Conservation (phyloP, 1,139 yeast species). For the Hyphopichia burtonii region DNA sequence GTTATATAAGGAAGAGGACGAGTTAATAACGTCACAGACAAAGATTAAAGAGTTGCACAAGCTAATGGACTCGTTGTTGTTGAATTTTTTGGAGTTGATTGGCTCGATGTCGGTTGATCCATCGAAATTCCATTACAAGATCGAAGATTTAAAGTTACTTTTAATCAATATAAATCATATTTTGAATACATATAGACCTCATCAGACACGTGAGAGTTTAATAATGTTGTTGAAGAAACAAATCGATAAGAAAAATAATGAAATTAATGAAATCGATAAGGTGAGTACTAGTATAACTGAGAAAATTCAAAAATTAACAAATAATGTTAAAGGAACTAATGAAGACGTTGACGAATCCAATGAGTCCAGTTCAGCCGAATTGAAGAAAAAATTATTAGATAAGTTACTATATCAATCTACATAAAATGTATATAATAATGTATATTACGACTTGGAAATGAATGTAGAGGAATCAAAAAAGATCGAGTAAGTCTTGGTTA, state of each 20-base stretch:
- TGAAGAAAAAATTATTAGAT: slow-evolving; percentile 11
- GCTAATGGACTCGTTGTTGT: slow-evolving; percentile 63
- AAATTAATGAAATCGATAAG: slow-evolving; percentile 50
- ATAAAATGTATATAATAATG: background rate
- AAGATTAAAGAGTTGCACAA: slow-evolving; percentile 69
- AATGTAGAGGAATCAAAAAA: slow-evolving; percentile 34
- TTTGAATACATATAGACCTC: slow-evolving; percentile 83
- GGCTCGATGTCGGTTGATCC: slow-evolving; percentile 76
- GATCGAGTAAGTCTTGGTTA: slow-evolving; percentile 54
- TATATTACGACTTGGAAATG: background rate
- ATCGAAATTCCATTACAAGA: slow-evolving; percentile 57
- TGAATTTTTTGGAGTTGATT: slow-evolving; percentile 71
- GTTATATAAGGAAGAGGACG: slow-evolving; percentile 52
- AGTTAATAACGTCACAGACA: slow-evolving; percentile 46
- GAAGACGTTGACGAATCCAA: background rate
- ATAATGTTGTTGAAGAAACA: slow-evolving; percentile 68
- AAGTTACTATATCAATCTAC: slow-evolving; percentile 13
- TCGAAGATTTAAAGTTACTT: slow-evolving; percentile 71
- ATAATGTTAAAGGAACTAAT: slow-evolving; percentile 7
- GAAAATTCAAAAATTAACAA: slow-evolving; percentile 33
- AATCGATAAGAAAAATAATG: slow-evolving; percentile 51
- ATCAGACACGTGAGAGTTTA: slow-evolving; percentile 81
- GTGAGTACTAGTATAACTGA: slow-evolving; percentile 44
- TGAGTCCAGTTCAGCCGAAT: background rate
- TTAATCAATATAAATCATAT: slow-evolving; percentile 82